phyloP scores from a whole-genome alignment of 352 stramenopile genomes.

The Phytophthora tentaculata region DNA sequence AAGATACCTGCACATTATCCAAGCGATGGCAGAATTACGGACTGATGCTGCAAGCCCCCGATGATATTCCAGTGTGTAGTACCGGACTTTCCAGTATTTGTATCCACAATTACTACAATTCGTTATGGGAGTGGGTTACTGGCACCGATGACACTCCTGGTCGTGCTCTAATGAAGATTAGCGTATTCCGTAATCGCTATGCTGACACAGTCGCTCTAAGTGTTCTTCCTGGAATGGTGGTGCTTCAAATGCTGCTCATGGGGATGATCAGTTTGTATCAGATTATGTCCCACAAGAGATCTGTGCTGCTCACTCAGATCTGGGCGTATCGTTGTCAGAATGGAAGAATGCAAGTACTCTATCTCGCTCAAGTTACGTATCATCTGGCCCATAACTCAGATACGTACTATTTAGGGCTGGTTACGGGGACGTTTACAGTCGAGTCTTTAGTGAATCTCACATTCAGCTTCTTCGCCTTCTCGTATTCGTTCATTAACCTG shows the following conservation, averaged over 20 bases:
- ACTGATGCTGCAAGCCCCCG: conserved; percentile 35
- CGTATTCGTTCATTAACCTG: conserved; percentile 39
- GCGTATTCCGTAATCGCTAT: conserved; percentile 32
- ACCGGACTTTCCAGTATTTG: conserved; percentile 26
- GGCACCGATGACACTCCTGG: conserved; percentile 16
- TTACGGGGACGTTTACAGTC: conserved; percentile 31
- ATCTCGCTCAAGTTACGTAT: conserved; percentile 34
- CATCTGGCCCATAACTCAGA: conserved; percentile 32
- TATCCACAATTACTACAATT: conserved; percentile 46
- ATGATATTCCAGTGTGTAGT: conserved; percentile 34
- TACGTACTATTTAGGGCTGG: conserved; percentile 32
- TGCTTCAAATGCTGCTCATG: conserved; percentile 41
- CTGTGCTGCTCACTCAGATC: conserved; percentile 38
- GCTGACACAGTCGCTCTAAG: conserved; percentile 28
- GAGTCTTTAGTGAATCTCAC: conserved; percentile 30
- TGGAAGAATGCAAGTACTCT: conserved; percentile 31
- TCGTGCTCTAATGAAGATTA: conserved; percentile 35
- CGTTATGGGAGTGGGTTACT: conserved; percentile 36
- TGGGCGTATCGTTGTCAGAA: conserved; percentile 43
- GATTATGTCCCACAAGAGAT: conserved; percentile 38
- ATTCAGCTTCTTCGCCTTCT: conserved; percentile 40
- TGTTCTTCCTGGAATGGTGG: conserved; percentile 31
- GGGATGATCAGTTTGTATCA: conserved; percentile 37
- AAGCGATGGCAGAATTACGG: conserved; percentile 36
- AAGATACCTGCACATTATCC: conserved; percentile 21